A percentile compares a stretch with the other conserved stretches of the same genome.
These are phyloP conservation scores for Aspergillus mulundensis DNA, from an alignment of 495 filamentous ascomycete genomes.

Conservation along the genomic window DNA sequence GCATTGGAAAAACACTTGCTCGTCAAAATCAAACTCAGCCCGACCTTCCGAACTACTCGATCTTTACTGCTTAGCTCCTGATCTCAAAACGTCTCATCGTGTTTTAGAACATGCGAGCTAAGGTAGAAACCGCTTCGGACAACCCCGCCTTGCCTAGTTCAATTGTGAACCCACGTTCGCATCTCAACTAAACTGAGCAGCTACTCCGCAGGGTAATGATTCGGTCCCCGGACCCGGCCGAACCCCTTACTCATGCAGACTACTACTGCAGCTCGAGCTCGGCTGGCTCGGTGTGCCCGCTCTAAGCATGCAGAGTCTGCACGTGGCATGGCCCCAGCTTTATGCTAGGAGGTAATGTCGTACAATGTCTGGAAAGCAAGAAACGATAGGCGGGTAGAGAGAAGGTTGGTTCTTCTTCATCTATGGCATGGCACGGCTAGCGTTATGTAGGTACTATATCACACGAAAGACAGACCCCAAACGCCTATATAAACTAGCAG, in stretches of 20 bases:
- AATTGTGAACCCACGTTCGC: not conserved
- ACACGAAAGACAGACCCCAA: slow-evolving; percentile 29
- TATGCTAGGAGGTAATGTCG: not conserved
- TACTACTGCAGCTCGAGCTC: too few species aligned
- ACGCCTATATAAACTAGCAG: slow-evolving; percentile 28
- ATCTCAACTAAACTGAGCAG: not conserved
- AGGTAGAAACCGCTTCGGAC: too few species aligned
- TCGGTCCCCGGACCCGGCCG: too few species aligned
- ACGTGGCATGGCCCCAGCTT: not conserved
- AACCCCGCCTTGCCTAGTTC: not conserved
- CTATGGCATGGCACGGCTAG: slow-evolving; percentile 7
- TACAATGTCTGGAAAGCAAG: not conserved
- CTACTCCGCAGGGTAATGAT: not conserved
- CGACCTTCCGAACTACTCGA: too few species aligned
- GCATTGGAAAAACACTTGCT: too few species aligned
- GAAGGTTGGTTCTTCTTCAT: slow-evolving; percentile 1
- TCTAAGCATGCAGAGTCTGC: not conserved
- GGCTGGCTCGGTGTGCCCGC: too few species aligned
- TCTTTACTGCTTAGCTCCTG: too few species aligned
- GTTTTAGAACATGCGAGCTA: too few species aligned
- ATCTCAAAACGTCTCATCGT: too few species aligned
- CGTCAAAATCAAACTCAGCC: too few species aligned
- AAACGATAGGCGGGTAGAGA: not conserved
- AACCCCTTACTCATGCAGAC: not conserved
- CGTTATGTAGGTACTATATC: slow-evolving; percentile 24